These are phyloP conservation scores for Logfia minima DNA, from an alignment of 129 eudicot species.

Conservation along the genomic window DNA sequence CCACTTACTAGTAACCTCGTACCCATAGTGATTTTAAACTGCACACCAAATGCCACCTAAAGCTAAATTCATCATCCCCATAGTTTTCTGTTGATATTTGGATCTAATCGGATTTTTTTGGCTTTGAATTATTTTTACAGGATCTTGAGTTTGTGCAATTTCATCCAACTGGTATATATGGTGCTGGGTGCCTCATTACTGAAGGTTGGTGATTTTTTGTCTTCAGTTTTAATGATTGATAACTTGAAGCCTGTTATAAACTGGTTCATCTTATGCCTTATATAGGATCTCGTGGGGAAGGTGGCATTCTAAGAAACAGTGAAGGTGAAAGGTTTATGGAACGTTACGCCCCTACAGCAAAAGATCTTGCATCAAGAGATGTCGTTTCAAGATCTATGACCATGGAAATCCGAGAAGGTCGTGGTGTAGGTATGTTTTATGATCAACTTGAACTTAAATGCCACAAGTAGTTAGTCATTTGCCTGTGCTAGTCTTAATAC, in stretches of 20 bases:
- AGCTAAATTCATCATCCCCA: neutral
- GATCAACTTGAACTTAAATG: conserved; percentile 14
- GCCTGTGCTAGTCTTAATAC: conserved; percentile 5
- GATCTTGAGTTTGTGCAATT: conserved; percentile 99
- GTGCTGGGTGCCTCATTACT: conserved; percentile 99
- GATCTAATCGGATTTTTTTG: conserved; percentile 1
- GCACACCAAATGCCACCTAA: neutral
- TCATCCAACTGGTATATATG: conserved; percentile 99
- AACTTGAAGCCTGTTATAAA: conserved; percentile 21
- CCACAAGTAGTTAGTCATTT: neutral
- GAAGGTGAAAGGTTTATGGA: conserved; percentile 99
- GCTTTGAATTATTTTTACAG: conserved; percentile 42
- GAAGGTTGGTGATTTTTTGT: conserved; percentile 62
- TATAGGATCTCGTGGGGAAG: conserved; percentile 99
- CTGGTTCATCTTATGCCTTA: conserved; percentile 11
- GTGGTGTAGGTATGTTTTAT: conserved; percentile 90
- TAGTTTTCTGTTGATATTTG: conserved; percentile 12
- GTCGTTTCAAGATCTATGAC: conserved; percentile 99
- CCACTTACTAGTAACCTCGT: neutral
- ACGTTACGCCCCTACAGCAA: conserved; percentile 98
- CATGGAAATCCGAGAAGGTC: conserved; percentile 99
- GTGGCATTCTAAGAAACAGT: conserved; percentile 94
- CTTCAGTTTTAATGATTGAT: neutral
- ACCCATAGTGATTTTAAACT: neutral
- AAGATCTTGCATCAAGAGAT: conserved; percentile 99